phyloP scores from a whole-genome alignment of 2,329 filamentous ascomycete species.

The Golovinomyces cichoracearum region DNA sequence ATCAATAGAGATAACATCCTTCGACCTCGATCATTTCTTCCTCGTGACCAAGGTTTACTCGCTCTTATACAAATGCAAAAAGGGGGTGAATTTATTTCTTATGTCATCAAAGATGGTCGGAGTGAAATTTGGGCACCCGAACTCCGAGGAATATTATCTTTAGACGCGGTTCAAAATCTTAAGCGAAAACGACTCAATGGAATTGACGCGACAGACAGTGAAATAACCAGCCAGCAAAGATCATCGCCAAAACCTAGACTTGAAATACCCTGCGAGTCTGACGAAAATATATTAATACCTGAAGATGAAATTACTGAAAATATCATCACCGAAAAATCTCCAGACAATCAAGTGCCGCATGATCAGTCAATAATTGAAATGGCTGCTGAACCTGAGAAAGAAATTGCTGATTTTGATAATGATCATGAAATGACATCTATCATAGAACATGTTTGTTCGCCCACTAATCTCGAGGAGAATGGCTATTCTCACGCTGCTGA shows the following conservation, averaged over 20 bases:
- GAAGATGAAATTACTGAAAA: slow-evolving; percentile 18
- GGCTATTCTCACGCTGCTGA: slow-evolving; percentile 56
- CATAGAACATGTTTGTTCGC: slow-evolving; percentile 18
- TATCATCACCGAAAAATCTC: slow-evolving; percentile 24
- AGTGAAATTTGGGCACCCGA: slow-evolving; percentile 72
- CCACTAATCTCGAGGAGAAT: slow-evolving; percentile 39
- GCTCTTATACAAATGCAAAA: slow-evolving; percentile 80
- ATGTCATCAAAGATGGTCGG: slow-evolving; percentile 57
- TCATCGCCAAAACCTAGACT: slow-evolving; percentile 38
- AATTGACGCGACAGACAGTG: slow-evolving; percentile 58
- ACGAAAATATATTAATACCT: not conserved
- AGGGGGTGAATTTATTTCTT: slow-evolving; percentile 69
- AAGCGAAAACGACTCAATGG: slow-evolving; percentile 64
- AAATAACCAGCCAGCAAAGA: slow-evolving; percentile 33
- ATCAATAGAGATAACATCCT: slow-evolving; percentile 66
- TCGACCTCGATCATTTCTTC: slow-evolving; percentile 57
- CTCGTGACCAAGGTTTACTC: slow-evolving; percentile 63
- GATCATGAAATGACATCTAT: slow-evolving; percentile 21
- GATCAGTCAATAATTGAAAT: slow-evolving; percentile 42
- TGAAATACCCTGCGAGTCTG: slow-evolving; percentile 35
- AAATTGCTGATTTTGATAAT: slow-evolving; percentile 19
- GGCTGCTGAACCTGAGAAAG: slow-evolving; percentile 24
- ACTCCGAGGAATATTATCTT: slow-evolving; percentile 68
- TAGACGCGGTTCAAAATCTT: slow-evolving; percentile 58
- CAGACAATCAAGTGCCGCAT: slow-evolving; percentile 18